Evolutionary conservation across 805 yeast species (phyloP).

Genomic region (Jamesozyma jinghongensis): DNA sequence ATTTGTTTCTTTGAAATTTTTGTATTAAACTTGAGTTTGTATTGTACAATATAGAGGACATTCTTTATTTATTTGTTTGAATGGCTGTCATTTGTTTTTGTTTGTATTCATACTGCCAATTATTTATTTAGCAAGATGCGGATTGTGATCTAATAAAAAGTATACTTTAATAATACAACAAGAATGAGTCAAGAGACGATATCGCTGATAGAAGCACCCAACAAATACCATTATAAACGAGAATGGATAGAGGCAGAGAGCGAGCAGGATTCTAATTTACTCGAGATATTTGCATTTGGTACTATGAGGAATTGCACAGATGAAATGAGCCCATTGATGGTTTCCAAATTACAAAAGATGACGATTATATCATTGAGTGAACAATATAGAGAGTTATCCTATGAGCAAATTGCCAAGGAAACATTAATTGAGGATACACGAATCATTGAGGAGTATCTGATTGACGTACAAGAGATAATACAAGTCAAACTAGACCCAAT

Average conservation of each 20-base stretch:
- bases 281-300: constrained; percentile 26
- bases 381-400: constrained; percentile 10
- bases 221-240: constrained; percentile 18
- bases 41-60: constrained; percentile 24
- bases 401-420: constrained; percentile 8
- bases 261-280: constrained; percentile 5
- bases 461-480: constrained; percentile 15
- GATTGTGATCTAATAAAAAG: no score
- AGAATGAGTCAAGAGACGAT: no score
- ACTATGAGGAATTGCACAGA: constrained; percentile 12
- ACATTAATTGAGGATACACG: constrained; percentile 9
- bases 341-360: constrained; percentile 17
- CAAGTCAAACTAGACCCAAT: constrained; percentile 18
- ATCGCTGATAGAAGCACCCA: constrained; percentile 13
- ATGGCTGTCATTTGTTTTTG: no score
- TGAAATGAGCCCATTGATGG: constrained; percentile 10
- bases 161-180: no score
- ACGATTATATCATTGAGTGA: constrained; percentile 19
- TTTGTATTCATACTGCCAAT: no score
- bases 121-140: no score
- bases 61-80: not conserved
- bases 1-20: constrained; percentile 18
- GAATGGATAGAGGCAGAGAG: constrained; percentile 16
- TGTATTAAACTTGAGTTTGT: constrained; percentile 25
- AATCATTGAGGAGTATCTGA: constrained; percentile 18